These are phyloP conservation scores for Pichia nanzhaoensis DNA, from an alignment of 805 yeast species.

Conservation along the genomic window DNA sequence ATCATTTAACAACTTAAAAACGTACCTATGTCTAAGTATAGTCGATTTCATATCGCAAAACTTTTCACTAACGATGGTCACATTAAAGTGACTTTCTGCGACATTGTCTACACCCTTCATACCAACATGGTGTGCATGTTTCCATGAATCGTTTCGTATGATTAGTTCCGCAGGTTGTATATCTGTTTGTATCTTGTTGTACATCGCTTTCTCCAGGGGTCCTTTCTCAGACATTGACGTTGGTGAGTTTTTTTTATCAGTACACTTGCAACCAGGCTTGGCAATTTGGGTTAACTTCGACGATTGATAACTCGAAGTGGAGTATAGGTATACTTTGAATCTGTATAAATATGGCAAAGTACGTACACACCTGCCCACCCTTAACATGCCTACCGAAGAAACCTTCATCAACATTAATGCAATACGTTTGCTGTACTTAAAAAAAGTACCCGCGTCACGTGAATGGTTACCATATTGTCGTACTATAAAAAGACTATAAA, in stretches of 20 bases:
- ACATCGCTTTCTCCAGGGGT: conserved; percentile 47
- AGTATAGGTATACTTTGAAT: not conserved
- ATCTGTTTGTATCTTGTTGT: conserved; percentile 34
- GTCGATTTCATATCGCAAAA: conserved; percentile 43
- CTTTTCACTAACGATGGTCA: conserved; percentile 62
- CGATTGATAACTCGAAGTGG: not conserved
- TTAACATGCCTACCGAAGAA: not conserved
- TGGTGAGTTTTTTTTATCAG: conserved; percentile 2
- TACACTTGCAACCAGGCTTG: conserved; percentile 11
- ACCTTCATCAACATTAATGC: no score
- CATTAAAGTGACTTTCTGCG: conserved; percentile 75
- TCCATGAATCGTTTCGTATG: conserved; percentile 75
- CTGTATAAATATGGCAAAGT: not conserved
- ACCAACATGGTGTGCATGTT: conserved; percentile 84
- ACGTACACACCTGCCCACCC: not conserved
- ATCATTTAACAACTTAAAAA: conserved; percentile 62
- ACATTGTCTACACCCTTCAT: conserved; percentile 64
- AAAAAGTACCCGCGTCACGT: no score
- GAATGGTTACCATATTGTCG: no score
- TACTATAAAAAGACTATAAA: no score
- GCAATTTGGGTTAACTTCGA: not conserved
- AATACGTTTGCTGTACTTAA: no score
- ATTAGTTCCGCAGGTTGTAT: conserved; percentile 42
- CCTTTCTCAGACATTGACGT: conserved; percentile 7
- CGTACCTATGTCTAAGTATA: conserved; percentile 72